Evolutionary conservation across 345 rosid genomes (phyloP), one percentile per base, ranked within the genome.

Genomic region (Bretschneidera sinensis): DNA sequence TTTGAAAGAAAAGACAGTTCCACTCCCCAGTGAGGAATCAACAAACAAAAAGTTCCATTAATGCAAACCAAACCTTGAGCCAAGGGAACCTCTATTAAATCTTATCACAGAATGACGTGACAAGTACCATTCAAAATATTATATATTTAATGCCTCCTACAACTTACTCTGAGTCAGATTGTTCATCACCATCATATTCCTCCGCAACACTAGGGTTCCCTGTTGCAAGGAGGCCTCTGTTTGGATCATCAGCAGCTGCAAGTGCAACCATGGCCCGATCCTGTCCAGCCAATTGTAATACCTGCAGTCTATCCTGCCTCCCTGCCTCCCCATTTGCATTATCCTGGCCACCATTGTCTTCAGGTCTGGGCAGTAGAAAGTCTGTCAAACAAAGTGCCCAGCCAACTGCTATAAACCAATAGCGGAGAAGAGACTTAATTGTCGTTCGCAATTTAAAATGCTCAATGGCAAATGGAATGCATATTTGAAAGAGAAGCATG

Each of bases 401-500:
- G 21, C 97, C 96, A 52, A 88, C 97, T 21, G 89, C 85, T 0
- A 79, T 82, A 75, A 90, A 85, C 99, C 99, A 94, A 70, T 86
- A 94, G 73, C 66, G 92, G 55, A 94, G 86, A 61, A 94, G 86
- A 57, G 96, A 86, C 74, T 88, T 94, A 66, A 91, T 77, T 57
- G 97, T 86, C 50, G 92, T 79, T 75, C 97, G 86, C 77, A 91
- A 67, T 73, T 83, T 83, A 70, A 95, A 95, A 79, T 95, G 96
- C 73, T 91, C 88, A 63, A 91, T 74, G 34, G 92, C 95, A 82
- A 95, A 95, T n/a, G 96, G 99, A 59, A 88, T 83, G 81, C 96
- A 95, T 63, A 91, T 95, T 80, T 91, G 97, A 67, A 95, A 91
- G 59, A 95, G 87, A 62, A 95, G 99, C 92, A 91, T 86, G 82